Conservation (phyloP, 768 basidiomycete species). For the Epithele typhae region DNA sequence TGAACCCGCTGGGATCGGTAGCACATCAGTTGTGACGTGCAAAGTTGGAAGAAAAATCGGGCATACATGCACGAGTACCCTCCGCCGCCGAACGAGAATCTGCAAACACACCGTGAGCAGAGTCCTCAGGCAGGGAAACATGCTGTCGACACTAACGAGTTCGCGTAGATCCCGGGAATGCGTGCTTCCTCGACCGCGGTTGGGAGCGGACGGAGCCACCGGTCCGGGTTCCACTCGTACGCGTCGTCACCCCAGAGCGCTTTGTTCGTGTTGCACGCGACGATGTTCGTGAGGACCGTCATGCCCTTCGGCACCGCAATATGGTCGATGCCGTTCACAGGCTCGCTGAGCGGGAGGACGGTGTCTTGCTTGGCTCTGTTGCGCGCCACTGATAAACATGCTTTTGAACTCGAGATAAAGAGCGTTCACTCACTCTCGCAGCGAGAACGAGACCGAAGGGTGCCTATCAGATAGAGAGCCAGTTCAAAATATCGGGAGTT, state of each 20-base stretch:
- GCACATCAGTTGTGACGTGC: not conserved
- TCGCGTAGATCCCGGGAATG: conserved; percentile 4
- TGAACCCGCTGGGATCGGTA: too few species aligned
- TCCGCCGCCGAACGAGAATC: conserved; percentile 4
- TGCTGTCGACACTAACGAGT: not conserved
- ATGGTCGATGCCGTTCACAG: conserved; percentile 23
- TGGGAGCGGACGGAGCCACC: conserved; percentile 10
- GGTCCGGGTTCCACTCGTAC: conserved; percentile 9
- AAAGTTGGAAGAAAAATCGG: not conserved
- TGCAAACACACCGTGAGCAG: not conserved
- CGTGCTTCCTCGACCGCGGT: conserved; percentile 2
- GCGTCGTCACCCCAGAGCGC: conserved; percentile 6
- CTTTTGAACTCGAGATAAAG: too few species aligned
- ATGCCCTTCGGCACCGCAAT: conserved; percentile 25
- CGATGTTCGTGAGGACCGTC: conserved; percentile 19
- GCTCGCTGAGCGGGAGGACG: conserved; percentile 27
- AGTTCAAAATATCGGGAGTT: too few species aligned
- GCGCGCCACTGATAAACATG: too few species aligned
- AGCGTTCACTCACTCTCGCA: too few species aligned
- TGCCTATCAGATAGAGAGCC: too few species aligned
- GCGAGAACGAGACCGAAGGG: too few species aligned
- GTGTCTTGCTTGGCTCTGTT: conserved; percentile 12
- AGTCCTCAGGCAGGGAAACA: not conserved
- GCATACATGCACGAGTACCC: conserved; percentile 5
- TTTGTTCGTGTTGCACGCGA: conserved; percentile 26